phyloP scores from a whole-genome alignment of 495 filamentous ascomycete genomes.

The Entonaema liquescens region DNA sequence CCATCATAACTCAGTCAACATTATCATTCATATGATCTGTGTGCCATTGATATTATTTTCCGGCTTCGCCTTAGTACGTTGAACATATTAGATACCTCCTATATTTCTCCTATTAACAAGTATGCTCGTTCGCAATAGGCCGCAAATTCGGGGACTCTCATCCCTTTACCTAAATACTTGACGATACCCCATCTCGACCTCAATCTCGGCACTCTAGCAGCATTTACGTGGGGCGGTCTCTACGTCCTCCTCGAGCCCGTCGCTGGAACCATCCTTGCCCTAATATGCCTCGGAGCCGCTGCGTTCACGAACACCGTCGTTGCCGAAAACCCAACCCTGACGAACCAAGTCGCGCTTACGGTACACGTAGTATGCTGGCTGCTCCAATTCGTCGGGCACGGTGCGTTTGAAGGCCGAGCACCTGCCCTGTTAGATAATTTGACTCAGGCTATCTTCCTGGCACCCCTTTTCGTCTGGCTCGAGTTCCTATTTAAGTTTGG shows the following conservation, averaged over 20 bases:
- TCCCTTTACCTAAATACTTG: slow-evolving; percentile 74
- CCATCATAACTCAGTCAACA: slow-evolving; percentile 88
- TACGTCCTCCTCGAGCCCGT: slow-evolving; percentile 96
- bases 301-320: slow-evolving; percentile 80
- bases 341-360: slow-evolving; percentile 74
- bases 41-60: slow-evolving; percentile 87
- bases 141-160: slow-evolving; percentile 76
- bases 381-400: slow-evolving; percentile 90
- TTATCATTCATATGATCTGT: slow-evolving; percentile 88
- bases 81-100: not conserved
- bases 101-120: slow-evolving; percentile 10
- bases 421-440: slow-evolving; percentile 92
- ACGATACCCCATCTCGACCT: slow-evolving; percentile 78
- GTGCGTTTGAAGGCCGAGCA: slow-evolving; percentile 85
- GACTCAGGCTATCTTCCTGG: slow-evolving; percentile 89
- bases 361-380: slow-evolving; percentile 82
- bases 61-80: slow-evolving; percentile 76
- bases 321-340: slow-evolving; percentile 66
- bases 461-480: slow-evolving; percentile 98
- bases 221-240: slow-evolving; percentile 73
- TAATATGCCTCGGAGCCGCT: slow-evolving; percentile 75
- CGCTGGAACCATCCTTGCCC: slow-evolving; percentile 76
- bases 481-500: slow-evolving; percentile 91
- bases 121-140: slow-evolving; percentile 58
- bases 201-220: slow-evolving; percentile 79